A percentile compares a stretch with the other conserved stretches of the same genome.
These are phyloP conservation scores for Chrysosporium queenslandicum DNA, from an alignment of 2,329 filamentous ascomycete genomes.

Conservation along the genomic window DNA sequence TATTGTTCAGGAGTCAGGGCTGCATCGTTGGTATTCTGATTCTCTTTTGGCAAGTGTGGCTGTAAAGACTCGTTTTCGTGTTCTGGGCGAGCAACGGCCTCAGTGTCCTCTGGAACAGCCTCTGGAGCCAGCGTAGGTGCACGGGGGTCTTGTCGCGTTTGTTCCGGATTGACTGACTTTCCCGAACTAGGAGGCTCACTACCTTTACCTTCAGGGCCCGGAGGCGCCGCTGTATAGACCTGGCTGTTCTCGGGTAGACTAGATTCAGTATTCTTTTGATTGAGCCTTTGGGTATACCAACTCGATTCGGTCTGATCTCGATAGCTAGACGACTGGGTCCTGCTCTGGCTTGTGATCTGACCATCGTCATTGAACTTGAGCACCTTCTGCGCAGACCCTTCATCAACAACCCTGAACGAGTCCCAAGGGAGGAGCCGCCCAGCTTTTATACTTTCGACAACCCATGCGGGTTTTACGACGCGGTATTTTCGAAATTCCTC, in stretches of 20 bases:
- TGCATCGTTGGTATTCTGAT: not conserved
- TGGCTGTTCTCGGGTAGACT: not conserved
- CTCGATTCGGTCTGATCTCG: conserved; percentile 69
- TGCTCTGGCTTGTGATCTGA: conserved; percentile 56
- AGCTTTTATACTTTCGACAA: conserved; percentile 76
- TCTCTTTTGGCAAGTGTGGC: not conserved
- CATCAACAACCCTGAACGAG: conserved; percentile 71
- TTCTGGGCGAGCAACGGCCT: not conserved
- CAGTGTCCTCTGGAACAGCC: not conserved
- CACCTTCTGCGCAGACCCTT: conserved; percentile 71
- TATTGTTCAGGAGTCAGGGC: conserved; percentile 82
- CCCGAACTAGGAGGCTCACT: not conserved
- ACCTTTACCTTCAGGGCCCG: not conserved
- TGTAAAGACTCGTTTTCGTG: too few relatives aligned
- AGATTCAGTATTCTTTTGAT: not conserved
- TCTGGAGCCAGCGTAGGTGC: not conserved
- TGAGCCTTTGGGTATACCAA: conserved; percentile 70
- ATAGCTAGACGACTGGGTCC: conserved; percentile 55
- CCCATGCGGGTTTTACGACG: conserved; percentile 89
- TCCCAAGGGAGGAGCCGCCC: conserved; percentile 79
- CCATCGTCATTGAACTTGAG: conserved; percentile 52
- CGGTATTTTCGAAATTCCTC: conserved; percentile 80
- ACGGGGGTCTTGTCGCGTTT: not conserved
- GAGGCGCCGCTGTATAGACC: not conserved
- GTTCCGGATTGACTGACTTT: not conserved